Evolutionary conservation across 1,284 basidiomycete genomes (phyloP), one percentile per base, ranked within the genome.

Genomic region (Cryptococcus sp.): DNA sequence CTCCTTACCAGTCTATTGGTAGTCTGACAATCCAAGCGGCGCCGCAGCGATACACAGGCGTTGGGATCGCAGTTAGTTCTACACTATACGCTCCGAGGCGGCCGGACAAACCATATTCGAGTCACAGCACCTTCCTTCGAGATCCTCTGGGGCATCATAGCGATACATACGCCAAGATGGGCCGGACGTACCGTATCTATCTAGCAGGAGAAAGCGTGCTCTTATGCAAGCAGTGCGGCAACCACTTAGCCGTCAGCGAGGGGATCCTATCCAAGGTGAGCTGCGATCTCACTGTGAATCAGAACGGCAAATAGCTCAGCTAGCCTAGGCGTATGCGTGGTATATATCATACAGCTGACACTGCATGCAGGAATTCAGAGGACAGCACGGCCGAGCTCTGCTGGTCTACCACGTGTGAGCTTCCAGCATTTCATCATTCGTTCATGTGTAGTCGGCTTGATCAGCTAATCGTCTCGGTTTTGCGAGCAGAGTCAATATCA

Each of bases 371-470:
- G 88, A 89, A 49, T 94, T 93, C 82, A 91, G 88, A 68, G 94
- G 95, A 16, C 93, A 96, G 78, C 92, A 97, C 75, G 95, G 95
- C 23, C 83, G 90, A 54, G 95, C 95, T 19, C 94, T 94, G 76
- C 86, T 98, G 57, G 93, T 98, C 70, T 89, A 93, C 53, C 85
- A 84, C 68, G 93, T 95, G 91, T 93, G 78, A 83, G 90, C 19
- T 19, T 47, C 22, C 13, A 22, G 30, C 23, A 3, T 22, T 46
- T 17, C 23, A 2, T 17, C 10, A 19, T 13, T 17, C 3, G 3
- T 41, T 35, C 20, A 19, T 19, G 10, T 23, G n/a, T 15, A 47
- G 15, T 47, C 46, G 16, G 15, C 19, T n/a, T 5, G 41, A 39
- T 19, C 38, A 25, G 38, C 54, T 50, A 47, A 35, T 30, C n/a